Base-by-base conservation (phyloP, 1,139 yeast species). In the Meyerozyma carpophila region DNA sequence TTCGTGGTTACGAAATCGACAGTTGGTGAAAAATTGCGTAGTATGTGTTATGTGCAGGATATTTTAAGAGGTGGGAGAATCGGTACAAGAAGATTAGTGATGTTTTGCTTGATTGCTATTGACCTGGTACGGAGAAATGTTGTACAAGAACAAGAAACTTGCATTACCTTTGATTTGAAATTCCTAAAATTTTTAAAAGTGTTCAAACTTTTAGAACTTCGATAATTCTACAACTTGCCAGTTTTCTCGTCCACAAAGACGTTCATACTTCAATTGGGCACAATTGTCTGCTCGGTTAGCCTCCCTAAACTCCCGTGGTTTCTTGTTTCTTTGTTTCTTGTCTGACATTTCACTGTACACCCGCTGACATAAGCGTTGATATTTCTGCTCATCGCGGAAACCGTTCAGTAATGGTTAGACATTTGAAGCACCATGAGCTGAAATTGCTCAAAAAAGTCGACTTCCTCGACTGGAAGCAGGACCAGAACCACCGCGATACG, bases 401-500 rank as follows among this genome's bases (percentile, higher is more conserved):
- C 26, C 2, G 26, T 34, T 20, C 37, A 21, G 8, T 14, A 34
- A 91, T 91, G 98, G 97, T 89, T 45, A 80, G 98, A 65, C 79
- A 86, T 56, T 78, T 93, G 50, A 94, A 93, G 64, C 90, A 87
- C 69, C 98, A 93, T 67, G 98, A 93, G 76, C 84, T 87, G 74
- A 91, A 90, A 69, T 80, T 93, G 60, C 79, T 93, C 58, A 91
- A 88, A 73, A 94, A 93, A 66, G 98, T 93, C 47, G 98, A 93
- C 63, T 89, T 94, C 70, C 86, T 90, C 44, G 95, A 93, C 65
- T 94, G 98, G 96, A 93, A 93, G 64, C 95, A 90, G 59, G 98
- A 93, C 63, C 84, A 84, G 47, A 91, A 94, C 32, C 98, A 94
- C 62, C 74, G 98, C 51, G 98, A 93, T 57, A 84, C 95, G 31